phyloP scores from a whole-genome alignment of 2,329 filamentous ascomycete species.

The Sporothrix brasiliensis region DNA sequence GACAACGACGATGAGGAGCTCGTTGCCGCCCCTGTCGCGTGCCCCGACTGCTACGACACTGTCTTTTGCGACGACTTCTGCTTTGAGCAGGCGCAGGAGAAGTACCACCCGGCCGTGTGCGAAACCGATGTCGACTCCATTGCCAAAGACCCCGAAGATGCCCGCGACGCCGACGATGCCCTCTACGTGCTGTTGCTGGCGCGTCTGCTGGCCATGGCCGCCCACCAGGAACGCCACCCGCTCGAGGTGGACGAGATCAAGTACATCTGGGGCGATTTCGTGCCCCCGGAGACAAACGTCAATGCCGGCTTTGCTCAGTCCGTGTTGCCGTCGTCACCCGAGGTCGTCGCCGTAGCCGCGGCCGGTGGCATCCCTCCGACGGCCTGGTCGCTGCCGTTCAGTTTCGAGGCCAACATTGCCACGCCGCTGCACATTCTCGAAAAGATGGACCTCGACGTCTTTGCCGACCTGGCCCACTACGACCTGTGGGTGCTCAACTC shows the following conservation, averaged over 20 bases:
- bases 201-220: constrained; percentile 64
- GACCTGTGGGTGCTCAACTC: constrained; percentile 89
- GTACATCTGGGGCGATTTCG: constrained; percentile 71
- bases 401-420: constrained; percentile 74
- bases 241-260: constrained; percentile 66
- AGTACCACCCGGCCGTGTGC: constrained; percentile 67
- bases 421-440: constrained; percentile 76
- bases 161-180: constrained; percentile 61
- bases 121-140: constrained; percentile 68
- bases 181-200: constrained; percentile 66
- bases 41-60: constrained; percentile 65
- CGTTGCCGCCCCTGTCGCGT: constrained; percentile 55
- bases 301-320: constrained; percentile 53
- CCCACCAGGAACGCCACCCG: constrained; percentile 63
- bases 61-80: constrained; percentile 68
- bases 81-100: constrained; percentile 58
- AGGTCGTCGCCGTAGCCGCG: background rate
- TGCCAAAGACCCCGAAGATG: constrained; percentile 65
- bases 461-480: constrained; percentile 58
- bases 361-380: constrained; percentile 59
- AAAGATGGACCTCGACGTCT: constrained; percentile 83
- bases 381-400: constrained; percentile 73
- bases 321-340: background rate
- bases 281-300: constrained; percentile 56
- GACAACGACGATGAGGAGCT: background rate